Conservation (phyloP, 352 stramenopile genomes). For the Thraustochytrium sp. region DNA sequence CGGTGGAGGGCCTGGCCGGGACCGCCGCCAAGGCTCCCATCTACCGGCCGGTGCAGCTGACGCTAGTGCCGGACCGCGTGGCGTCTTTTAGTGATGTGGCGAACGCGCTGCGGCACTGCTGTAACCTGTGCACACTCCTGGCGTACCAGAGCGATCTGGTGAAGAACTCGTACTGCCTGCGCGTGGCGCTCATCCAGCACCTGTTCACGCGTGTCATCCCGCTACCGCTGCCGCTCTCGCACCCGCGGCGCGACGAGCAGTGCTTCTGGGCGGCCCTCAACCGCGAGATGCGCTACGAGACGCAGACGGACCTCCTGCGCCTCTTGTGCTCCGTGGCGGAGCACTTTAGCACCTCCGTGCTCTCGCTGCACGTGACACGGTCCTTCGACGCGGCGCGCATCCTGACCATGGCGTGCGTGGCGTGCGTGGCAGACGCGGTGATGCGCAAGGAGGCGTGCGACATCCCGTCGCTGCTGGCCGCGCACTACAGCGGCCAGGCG, state of each 20-base stretch:
- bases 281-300: slow-evolving; percentile 71
- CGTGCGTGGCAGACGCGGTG: slow-evolving; percentile 75
- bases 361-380: slow-evolving; percentile 71
- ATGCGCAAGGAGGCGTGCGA: slow-evolving; percentile 69
- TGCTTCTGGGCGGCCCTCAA: slow-evolving; percentile 72
- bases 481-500: slow-evolving; percentile 74
- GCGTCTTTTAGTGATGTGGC: slow-evolving; percentile 67
- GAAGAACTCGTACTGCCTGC: slow-evolving; percentile 77
- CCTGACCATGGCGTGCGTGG: slow-evolving; percentile 72
- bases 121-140: slow-evolving; percentile 73
- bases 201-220: slow-evolving; percentile 72
- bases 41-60: slow-evolving; percentile 74
- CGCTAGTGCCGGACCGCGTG: slow-evolving; percentile 63
- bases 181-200: slow-evolving; percentile 72
- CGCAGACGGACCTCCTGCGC: slow-evolving; percentile 75
- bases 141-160: slow-evolving; percentile 74
- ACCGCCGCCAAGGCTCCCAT: slow-evolving; percentile 67
- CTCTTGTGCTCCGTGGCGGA: slow-evolving; percentile 68
- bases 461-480: slow-evolving; percentile 68
- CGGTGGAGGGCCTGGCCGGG: slow-evolving; percentile 64
- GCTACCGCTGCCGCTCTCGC: slow-evolving; percentile 61
- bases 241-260: slow-evolving; percentile 57
- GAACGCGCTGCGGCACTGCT: slow-evolving; percentile 66
- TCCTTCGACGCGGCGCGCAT: slow-evolving; percentile 74
- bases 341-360: slow-evolving; percentile 70